A percentile compares a stretch with the other conserved stretches of the same genome.
These are phyloP conservation scores for Scutellaria barbata DNA, from an alignment of 257 asterid species.

Conservation along the genomic window DNA sequence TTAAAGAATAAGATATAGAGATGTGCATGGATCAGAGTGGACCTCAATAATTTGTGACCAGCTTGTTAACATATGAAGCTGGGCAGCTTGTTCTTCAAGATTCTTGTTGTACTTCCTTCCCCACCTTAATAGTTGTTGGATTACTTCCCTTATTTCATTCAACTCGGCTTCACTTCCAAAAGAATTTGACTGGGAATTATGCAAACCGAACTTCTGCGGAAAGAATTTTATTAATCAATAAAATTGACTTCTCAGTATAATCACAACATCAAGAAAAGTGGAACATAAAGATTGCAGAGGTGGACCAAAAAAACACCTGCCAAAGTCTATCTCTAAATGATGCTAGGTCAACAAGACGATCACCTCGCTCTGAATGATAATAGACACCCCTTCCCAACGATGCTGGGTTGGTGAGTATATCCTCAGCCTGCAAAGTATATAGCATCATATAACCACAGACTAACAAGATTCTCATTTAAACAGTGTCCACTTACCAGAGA, in stretches of 20 bases:
- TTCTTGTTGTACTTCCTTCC: slow-evolving; percentile 94
- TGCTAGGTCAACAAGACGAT: slow-evolving; percentile 82
- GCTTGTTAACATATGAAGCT: slow-evolving; percentile 93
- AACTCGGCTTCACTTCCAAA: slow-evolving; percentile 75
- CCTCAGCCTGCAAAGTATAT: slow-evolving; percentile 70
- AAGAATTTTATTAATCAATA: slow-evolving; percentile 20
- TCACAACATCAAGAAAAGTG: slow-evolving; percentile 25
- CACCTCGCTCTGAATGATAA: slow-evolving; percentile 93
- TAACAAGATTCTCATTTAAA: slow-evolving; percentile 19
- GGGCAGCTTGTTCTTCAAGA: slow-evolving; percentile 98
- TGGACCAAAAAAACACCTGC: slow-evolving; percentile 62
- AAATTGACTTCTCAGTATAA: slow-evolving; percentile 15
- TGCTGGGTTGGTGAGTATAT: slow-evolving; percentile 69
- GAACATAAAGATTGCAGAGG: slow-evolving; percentile 22
- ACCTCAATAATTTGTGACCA: slow-evolving; percentile 99
- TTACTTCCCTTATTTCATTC: slow-evolving; percentile 76
- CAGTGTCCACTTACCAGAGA: slow-evolving; percentile 65
- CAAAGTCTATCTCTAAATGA: slow-evolving; percentile 86
- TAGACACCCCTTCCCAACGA: slow-evolving; percentile 67
- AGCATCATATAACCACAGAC: slow-evolving; percentile 18
- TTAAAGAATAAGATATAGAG: slow-evolving; percentile 17
- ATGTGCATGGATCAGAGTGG: slow-evolving; percentile 25
- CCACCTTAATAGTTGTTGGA: slow-evolving; percentile 87
- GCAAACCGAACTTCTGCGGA: slow-evolving; percentile 64
- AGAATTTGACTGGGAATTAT: slow-evolving; percentile 64